Evolutionary conservation across 1,284 basidiomycete genomes (phyloP).

Genomic region (Trichosporon sp.): DNA sequence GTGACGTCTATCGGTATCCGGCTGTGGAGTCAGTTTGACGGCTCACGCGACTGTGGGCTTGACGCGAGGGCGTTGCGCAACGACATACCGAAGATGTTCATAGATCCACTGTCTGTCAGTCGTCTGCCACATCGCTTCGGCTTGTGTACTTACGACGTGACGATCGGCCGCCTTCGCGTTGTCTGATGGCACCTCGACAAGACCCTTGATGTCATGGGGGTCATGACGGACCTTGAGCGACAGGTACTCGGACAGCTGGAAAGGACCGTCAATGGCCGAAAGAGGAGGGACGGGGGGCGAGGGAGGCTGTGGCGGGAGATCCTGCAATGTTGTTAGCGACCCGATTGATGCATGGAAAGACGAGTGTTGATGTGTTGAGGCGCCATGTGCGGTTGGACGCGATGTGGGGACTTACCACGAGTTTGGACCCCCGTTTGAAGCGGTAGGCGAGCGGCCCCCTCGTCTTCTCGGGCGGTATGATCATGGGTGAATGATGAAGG

Average conservation of each 20-base stretch:
- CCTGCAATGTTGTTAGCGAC: constrained; percentile 18
- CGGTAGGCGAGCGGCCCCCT: constrained; percentile 19
- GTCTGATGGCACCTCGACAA: constrained; percentile 65
- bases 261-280: constrained; percentile 68
- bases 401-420: constrained; percentile 26
- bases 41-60: not conserved
- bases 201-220: constrained; percentile 78
- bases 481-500: constrained; percentile 15
- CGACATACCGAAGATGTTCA: constrained; percentile 75
- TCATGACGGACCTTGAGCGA: constrained; percentile 76
- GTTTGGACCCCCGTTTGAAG: constrained; percentile 31
- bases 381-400: not conserved
- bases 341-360: not conserved
- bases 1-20: constrained; percentile 89
- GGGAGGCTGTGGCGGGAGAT: constrained; percentile 28
- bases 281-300: constrained; percentile 33
- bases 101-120: constrained; percentile 82
- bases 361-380: too few relatives aligned
- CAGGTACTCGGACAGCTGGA: constrained; percentile 93
- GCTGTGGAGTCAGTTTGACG: constrained; percentile 51
- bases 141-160: constrained; percentile 48
- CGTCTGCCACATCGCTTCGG: not conserved
- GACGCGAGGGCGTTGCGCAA: not conserved
- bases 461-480: constrained; percentile 22
- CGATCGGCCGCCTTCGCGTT: constrained; percentile 50